Conservation (phyloP, 163 green algal genomes). For the Scenedesmus sp. region DNA sequence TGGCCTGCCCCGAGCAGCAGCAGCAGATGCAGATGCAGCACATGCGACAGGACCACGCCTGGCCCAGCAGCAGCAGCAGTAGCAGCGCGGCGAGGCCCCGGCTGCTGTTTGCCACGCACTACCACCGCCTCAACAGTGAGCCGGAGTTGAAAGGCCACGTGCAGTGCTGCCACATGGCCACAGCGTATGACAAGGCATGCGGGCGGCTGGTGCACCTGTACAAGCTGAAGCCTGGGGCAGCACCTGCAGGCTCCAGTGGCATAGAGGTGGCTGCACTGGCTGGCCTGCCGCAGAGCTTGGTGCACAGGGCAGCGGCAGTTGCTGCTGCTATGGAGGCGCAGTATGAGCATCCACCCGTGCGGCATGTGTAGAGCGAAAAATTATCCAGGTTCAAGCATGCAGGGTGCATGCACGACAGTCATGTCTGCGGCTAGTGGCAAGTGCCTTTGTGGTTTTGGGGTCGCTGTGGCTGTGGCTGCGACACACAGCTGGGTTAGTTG, state of each 20-base stretch:
- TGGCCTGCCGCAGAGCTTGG: conserved; percentile 28
- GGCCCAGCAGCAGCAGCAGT: not conserved
- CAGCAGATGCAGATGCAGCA: not conserved
- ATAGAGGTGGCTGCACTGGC: conserved; percentile 56
- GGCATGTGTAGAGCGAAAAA: not conserved
- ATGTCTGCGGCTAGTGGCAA: not conserved
- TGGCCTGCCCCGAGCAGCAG: conserved; percentile 2
- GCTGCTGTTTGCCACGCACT: conserved; percentile 88
- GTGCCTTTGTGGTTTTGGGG: no score
- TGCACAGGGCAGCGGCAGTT: conserved; percentile 33
- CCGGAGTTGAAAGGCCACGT: conserved; percentile 35
- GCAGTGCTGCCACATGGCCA: conserved; percentile 65
- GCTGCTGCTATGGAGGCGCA: conserved; percentile 35
- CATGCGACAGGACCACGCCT: not conserved
- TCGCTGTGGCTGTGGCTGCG: no score
- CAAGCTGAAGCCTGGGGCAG: conserved; percentile 56
- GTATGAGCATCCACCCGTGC: not conserved
- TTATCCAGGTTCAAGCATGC: not conserved
- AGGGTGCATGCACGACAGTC: not conserved
- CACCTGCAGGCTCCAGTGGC: conserved; percentile 61
- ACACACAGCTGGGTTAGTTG: no score
- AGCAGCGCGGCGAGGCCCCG: not conserved
- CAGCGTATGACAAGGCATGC: not conserved
- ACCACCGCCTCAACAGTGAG: conserved; percentile 78
- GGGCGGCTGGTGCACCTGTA: conserved; percentile 59